phyloP scores from a whole-genome alignment of 306 rosid species.

The Quercus variabilis region DNA sequence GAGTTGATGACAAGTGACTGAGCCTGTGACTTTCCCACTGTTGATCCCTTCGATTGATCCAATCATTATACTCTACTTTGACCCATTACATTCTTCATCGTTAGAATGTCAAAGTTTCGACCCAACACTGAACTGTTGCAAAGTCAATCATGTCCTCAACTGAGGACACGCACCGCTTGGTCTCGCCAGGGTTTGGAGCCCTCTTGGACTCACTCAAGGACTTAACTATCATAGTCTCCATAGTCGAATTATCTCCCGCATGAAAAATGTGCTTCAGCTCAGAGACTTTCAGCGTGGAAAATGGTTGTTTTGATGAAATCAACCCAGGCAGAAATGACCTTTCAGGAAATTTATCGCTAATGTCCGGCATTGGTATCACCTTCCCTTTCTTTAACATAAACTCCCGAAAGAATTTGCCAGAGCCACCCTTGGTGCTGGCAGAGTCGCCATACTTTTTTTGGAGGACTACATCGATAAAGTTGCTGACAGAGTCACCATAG shows the following conservation, averaged over 20 bases:
- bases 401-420: slow-evolving; percentile 76
- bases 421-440: slow-evolving; percentile 59
- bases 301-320: slow-evolving; percentile 68
- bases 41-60: slow-evolving; percentile 62
- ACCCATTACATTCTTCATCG: slow-evolving; percentile 59
- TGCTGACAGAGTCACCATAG: slow-evolving; percentile 37
- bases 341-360: slow-evolving; percentile 77
- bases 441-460: slow-evolving; percentile 20
- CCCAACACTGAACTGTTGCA: slow-evolving; percentile 66
- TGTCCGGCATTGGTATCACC: slow-evolving; percentile 83
- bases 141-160: slow-evolving; percentile 93
- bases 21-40: slow-evolving; percentile 73
- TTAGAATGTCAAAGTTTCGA: slow-evolving; percentile 61
- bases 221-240: slow-evolving; percentile 69
- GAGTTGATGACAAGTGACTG: slow-evolving; percentile 94
- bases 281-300: slow-evolving; percentile 51
- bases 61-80: slow-evolving; percentile 54
- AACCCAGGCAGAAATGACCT: slow-evolving; percentile 88
- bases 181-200: slow-evolving; percentile 60
- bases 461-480: no score
- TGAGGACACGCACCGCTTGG: slow-evolving; percentile 81
- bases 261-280: slow-evolving; percentile 61
- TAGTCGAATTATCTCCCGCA: slow-evolving; percentile 67
- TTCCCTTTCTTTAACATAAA: slow-evolving; percentile 64
- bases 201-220: slow-evolving; percentile 75